Base-by-base conservation (phyloP, 2,329 filamentous ascomycete species). In the Aspergillus carbonarius region DNA sequence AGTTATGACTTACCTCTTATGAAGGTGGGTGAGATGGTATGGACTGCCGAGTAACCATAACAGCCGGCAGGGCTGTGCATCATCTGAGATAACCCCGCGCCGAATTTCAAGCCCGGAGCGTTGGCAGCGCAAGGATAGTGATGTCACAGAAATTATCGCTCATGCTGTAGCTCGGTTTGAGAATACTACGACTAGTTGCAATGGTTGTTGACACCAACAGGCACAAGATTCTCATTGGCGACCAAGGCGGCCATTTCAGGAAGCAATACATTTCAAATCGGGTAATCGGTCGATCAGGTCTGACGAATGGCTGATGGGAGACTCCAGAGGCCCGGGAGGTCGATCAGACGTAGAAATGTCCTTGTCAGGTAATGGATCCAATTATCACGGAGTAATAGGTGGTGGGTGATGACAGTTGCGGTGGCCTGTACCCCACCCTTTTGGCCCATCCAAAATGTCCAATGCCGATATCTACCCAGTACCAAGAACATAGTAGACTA, bases 391-490 rank as follows among this genome's bases (percentile, higher is more conserved):
- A n/a, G n/a, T n/a, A 30, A 15, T 49, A 35, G 39, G 18, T 49
- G 53, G 34, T 34, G 34, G 44, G 46, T 49, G 55, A 46, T 40
- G 34, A 44, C 20, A 44, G 58, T 47, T 37, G 47, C 52, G 42
- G 58, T 62, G 58, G 48, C 27, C 42, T 44, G 30, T 52, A 60
- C 58, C 58, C 58, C 60, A 49, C 58, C 39, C 60, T 58, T 56
- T 50, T 27, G 35, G n/a, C n/a, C 15, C 27, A 27, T 17, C 25
- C 15, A 27, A 17, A 7, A 10, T 20, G 37, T 10, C 23, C 3
- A 32, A 32, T 3, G 30, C 9, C 8, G 30, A 32, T 32, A 32
- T 32, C 18, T 17, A 17, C 39, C 18, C 15, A 23, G 20, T 6
- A 40, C n/a, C 3, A n/a, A 39, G 37, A 0, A 18, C 5, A 40